phyloP scores from a whole-genome alignment of 495 filamentous ascomycete species.

The Penicillium salamii region DNA sequence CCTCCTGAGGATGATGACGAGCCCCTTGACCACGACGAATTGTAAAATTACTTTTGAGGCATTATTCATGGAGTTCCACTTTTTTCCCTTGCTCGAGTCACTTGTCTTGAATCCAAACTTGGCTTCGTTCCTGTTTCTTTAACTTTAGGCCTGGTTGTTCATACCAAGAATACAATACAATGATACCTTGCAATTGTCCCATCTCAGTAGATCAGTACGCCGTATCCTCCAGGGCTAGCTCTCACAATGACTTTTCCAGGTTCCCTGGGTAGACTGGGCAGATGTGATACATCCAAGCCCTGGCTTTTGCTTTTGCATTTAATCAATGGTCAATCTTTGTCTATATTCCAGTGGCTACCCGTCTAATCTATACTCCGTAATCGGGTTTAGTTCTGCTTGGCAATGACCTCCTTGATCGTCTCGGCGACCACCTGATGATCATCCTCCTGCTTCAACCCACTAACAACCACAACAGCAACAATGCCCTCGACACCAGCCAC shows the following conservation, averaged over 20 bases:
- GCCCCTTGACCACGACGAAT: conserved; percentile 78
- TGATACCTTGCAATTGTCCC: conserved; percentile 26
- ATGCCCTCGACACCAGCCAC: conserved; percentile 69
- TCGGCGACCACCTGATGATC: conserved; percentile 74
- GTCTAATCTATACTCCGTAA: neutral
- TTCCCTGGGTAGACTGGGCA: no score
- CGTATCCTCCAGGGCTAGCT: no score
- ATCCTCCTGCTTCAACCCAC: conserved; percentile 72
- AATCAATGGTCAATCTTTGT: no score
- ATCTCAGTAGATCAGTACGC: neutral
- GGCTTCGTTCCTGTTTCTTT: conserved; percentile 12
- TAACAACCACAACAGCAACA: conserved; percentile 71
- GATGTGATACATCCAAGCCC: no score
- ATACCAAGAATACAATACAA: conserved; percentile 23
- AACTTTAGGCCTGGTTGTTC: conserved; percentile 15
- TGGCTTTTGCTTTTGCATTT: no score
- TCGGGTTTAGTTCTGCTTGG: conserved; percentile 11
- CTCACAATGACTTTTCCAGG: no score
- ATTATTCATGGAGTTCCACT: conserved; percentile 44
- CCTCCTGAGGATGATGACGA: conserved; percentile 70
- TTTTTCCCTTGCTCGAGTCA: conserved; percentile 21
- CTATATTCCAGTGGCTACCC: no score
- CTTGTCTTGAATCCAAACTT: conserved; percentile 16
- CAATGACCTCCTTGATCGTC: conserved; percentile 51
- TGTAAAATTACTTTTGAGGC: conserved; percentile 61